Evolutionary conservation across 1,284 basidiomycete genomes (phyloP), one percentile per base, ranked within the genome.

Genomic region (Macrocystidia cucumis): DNA sequence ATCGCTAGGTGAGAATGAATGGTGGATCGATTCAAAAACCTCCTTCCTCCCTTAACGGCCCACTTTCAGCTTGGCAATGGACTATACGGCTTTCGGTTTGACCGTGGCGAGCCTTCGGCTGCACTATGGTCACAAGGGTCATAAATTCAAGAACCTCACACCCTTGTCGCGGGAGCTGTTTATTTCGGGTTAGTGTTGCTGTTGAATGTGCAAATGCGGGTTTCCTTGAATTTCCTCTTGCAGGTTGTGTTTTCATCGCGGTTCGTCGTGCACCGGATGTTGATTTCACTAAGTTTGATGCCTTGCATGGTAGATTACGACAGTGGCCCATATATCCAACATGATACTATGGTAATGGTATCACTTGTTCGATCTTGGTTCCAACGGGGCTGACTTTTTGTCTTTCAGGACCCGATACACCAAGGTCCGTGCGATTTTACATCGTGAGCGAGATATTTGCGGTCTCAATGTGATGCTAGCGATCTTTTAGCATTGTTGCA

Each of bases 291-390:
- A 3, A 17, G 13, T 12, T 12, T 17, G 9, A 17, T 29, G 25
- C 28, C 9, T 4, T 13, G 13, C 3, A 17, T 23, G n/a, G 3
- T 26, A 43, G 39, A 32, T 27, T 14, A 29, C 21, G 16, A 30
- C 39, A 16, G 7, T 43, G 8, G 9, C 23, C 21, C 33, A 43
- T 13, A 20, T 34, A 3, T 11, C 19, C 9, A 38, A 43, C 29
- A 41, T 41, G 23, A 14, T 41, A 5, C 9, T 35, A 19, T 41
- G 42, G 42, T 43, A 25, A n/a, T n/a, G n/a, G n/a, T n/a, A n/a
- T n/a, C n/a, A n/a, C n/a, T n/a, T n/a, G n/a, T n/a, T n/a, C 11
- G 35, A 11, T 26, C 5, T 34, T 23, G 7, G 6, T 14, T 27
- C 35, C 9, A 5, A 13, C n/a, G 7, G 16, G n/a, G 25, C 16